Evolutionary conservation across 129 eudicot species (phyloP), one percentile per base, ranked within the genome.

Genomic region (sunflower (Helianthus annuus)): DNA sequence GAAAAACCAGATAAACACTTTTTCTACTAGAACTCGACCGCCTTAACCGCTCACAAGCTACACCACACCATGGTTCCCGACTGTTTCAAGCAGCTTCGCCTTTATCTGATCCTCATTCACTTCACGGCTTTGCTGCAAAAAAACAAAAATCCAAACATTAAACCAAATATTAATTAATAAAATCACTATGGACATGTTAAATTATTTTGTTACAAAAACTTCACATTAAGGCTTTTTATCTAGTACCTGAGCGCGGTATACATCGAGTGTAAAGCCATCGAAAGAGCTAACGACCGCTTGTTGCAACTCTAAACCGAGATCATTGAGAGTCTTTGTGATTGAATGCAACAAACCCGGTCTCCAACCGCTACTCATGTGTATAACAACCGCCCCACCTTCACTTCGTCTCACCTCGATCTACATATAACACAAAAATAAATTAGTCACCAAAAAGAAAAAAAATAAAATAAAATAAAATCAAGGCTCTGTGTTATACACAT

Each of bases 221-320:
- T 32, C 36, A 32, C 36, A 32, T 1, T 32, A 32, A 32, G 36
- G 36, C 0, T 32, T 32, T 32, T 32, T 1, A 32, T 4, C 36
- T 3, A 32, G 13, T 72, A 90, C 97, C 97, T 90, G 87, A 64
- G 97, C 95, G 14, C 92, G 74, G 74, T 85, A 87, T 29, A 90
- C 76, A 78, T 90, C 97, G 59, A 90, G 40, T 5, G 89, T 86
- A 34, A 90, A 90, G 7, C 95, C 95, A 64, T 87, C 85, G 80
- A 90, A 87, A 71, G 89, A 81, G 68, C 91, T 90, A 45, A 90
- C 85, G 10, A 90, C 91, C 17, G 97, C 95, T 83, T 90, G 97
- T 71, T 90, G 95, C 56, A 90, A 69, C 69, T 90, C 97, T 46
- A 90, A 77, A 10, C 89, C 97, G 36, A 90, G 89, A 55, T 59